These are phyloP conservation scores for Blechomonas ayalai DNA, from an alignment of 208 protist genomes.

Conservation along the genomic window DNA sequence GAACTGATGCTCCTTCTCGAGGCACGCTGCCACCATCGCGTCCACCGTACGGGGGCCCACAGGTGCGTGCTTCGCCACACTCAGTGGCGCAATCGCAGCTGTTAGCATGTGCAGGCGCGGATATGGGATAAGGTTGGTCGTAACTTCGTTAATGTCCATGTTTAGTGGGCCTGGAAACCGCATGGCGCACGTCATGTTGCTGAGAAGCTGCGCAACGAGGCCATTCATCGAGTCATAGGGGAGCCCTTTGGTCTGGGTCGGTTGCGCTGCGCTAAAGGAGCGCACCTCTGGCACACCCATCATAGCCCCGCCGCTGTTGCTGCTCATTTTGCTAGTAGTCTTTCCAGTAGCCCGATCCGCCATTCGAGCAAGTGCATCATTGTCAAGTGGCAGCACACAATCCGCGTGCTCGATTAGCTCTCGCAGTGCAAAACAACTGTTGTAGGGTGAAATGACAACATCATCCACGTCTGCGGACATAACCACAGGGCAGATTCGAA, in stretches of 20 bases:
- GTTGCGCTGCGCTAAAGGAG: constrained; percentile 54
- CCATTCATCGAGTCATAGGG: constrained; percentile 96
- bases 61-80: constrained; percentile 31
- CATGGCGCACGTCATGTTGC: constrained; percentile 92
- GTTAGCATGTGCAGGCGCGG: constrained; percentile 90
- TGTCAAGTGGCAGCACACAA: constrained; percentile 93
- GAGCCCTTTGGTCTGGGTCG: constrained; percentile 65
- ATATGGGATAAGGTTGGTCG: constrained; percentile 96
- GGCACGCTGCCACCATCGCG: constrained; percentile 84
- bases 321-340: constrained; percentile 4
- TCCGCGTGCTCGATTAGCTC: constrained; percentile 92
- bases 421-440: constrained; percentile 86
- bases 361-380: constrained; percentile 87
- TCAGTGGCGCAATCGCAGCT: constrained; percentile 86
- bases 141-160: constrained; percentile 97
- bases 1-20: constrained; percentile 83
- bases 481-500: constrained; percentile 84
- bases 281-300: constrained; percentile 24
- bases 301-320: not conserved
- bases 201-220: constrained; percentile 92
- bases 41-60: constrained; percentile 63
- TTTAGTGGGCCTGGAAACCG: constrained; percentile 94
- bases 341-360: constrained; percentile 41
- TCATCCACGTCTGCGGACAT: constrained; percentile 91
- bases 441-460: constrained; percentile 95